Conservation (phyloP, 2,329 filamentous ascomycete genomes). For the Tolypocladium paradoxum region DNA sequence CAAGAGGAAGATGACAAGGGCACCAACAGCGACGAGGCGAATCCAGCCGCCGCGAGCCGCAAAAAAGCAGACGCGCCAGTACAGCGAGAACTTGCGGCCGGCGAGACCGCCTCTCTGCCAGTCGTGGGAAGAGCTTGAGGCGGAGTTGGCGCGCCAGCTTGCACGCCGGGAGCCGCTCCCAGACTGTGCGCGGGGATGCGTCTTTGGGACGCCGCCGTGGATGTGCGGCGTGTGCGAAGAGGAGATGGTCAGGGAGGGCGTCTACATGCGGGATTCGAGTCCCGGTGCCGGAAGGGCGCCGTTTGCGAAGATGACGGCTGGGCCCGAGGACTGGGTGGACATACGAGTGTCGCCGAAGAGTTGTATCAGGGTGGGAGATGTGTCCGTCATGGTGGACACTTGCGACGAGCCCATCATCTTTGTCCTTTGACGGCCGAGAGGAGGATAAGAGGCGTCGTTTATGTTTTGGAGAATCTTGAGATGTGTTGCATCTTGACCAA, state of each 20-base stretch:
- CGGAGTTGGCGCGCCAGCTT: background rate
- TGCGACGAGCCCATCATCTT: background rate
- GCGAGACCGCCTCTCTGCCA: background rate
- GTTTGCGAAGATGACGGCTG: background rate
- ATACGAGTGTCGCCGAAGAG: background rate
- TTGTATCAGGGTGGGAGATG: background rate
- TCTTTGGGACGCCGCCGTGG: background rate
- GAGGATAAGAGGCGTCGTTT: too few species aligned
- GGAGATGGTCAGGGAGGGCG: background rate
- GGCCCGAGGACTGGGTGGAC: background rate
- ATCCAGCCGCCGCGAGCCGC: background rate
- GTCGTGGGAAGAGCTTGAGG: background rate
- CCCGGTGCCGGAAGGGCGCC: background rate
- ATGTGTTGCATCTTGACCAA: too few species aligned
- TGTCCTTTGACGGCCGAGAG: background rate
- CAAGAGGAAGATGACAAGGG: background rate
- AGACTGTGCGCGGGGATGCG: background rate
- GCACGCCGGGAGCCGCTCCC: background rate
- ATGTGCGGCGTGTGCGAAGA: background rate
- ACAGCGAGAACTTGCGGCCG: too few species aligned
- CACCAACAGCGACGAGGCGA: background rate
- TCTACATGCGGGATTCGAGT: background rate
- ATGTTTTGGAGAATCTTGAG: too few species aligned
- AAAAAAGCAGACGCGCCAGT: background rate
- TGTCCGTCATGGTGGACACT: background rate